Evolutionary conservation across 495 filamentous ascomycete genomes (phyloP).

Genomic region (Aspergillus ellipticus): DNA sequence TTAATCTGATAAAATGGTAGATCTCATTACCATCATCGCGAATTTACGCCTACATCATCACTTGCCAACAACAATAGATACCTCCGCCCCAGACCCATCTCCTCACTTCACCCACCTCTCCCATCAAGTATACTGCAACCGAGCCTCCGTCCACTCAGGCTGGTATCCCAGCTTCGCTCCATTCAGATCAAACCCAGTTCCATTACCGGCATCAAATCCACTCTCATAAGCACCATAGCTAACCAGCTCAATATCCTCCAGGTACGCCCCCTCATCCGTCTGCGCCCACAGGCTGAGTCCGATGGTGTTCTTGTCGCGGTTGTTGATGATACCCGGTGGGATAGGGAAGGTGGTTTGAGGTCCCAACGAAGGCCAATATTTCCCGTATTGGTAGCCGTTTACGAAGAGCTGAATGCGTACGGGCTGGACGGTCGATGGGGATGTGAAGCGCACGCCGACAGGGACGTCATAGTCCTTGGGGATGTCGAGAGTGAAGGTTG

Average conservation of each 20-base stretch:
- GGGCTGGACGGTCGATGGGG: constrained; percentile 14
- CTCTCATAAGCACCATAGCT: constrained; percentile 37
- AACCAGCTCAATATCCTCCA: constrained; percentile 34
- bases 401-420: constrained; percentile 54
- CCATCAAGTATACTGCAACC: constrained; percentile 1
- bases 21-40: too few relatives aligned
- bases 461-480: constrained; percentile 53
- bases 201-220: constrained; percentile 45
- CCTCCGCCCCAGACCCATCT: background rate
- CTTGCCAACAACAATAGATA: background rate
- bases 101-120: background rate
- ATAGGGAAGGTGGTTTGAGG: constrained; percentile 48
- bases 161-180: constrained; percentile 13
- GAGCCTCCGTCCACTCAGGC: background rate
- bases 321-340: constrained; percentile 48
- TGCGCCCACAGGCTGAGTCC: constrained; percentile 46
- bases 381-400: constrained; percentile 70
- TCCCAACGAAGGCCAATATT: constrained; percentile 53
- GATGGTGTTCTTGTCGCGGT: constrained; percentile 40
- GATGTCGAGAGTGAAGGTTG: constrained; percentile 51
- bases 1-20: too few relatives aligned
- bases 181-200: constrained; percentile 40
- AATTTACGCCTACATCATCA: too few relatives aligned
- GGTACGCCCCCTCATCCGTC: constrained; percentile 32
- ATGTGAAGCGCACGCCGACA: constrained; percentile 53